These are phyloP conservation scores for Pseudogymnoascus sp. DNA, from an alignment of 2,329 filamentous ascomycete genomes.

Conservation along the genomic window DNA sequence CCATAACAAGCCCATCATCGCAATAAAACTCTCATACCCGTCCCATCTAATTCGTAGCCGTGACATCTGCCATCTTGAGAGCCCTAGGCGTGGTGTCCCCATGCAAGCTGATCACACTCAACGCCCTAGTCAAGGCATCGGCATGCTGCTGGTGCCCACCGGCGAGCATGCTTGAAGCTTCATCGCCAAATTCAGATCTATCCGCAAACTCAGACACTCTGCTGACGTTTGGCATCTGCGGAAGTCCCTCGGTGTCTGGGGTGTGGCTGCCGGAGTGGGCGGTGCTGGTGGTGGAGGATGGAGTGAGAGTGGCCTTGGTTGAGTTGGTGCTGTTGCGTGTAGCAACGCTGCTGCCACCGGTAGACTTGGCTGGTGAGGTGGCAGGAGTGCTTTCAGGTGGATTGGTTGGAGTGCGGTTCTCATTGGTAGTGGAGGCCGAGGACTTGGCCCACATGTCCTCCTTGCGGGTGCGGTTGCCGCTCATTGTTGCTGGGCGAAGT, in stretches of 20 bases:
- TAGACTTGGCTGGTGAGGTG: background rate
- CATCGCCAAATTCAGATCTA: background rate
- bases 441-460: background rate
- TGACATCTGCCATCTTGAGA: background rate
- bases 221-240: background rate
- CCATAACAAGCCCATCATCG: background rate
- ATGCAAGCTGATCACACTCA: background rate
- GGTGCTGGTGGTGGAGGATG: background rate
- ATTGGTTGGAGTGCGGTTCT: background rate
- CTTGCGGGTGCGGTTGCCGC: background rate
- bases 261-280: background rate
- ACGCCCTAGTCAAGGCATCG: background rate
- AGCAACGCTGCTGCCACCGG: background rate
- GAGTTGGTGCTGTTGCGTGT: background rate
- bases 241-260: background rate
- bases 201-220: background rate
- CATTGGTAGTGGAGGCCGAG: background rate
- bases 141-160: background rate
- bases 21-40: background rate
- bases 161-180: background rate
- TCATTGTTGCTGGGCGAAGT: background rate
- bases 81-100: background rate
- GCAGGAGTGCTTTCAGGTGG: background rate
- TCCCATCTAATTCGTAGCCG: background rate
- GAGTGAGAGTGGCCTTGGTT: background rate